A percentile compares a stretch with the other conserved stretches of the same genome.
phyloP scores from a whole-genome alignment of 2,329 filamentous ascomycete genomes.

The Alternaria longipes region DNA sequence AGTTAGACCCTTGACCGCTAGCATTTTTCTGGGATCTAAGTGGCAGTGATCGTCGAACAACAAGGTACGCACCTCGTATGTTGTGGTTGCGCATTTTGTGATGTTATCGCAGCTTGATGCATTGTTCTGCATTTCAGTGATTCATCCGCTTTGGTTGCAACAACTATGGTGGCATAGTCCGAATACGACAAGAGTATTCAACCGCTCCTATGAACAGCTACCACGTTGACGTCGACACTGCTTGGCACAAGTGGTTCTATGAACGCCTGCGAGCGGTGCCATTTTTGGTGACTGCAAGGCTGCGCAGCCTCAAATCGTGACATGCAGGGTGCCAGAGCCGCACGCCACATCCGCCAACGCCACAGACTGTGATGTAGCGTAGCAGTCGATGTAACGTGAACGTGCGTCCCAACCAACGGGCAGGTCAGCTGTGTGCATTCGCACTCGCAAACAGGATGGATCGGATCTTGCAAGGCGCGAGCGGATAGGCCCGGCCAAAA shows the following conservation, averaged over 20 bases:
- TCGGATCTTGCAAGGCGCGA: neutral
- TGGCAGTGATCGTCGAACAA: slow-evolving; percentile 6
- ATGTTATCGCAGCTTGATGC: neutral
- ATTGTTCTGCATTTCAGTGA: neutral
- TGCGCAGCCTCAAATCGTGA: slow-evolving; percentile 5
- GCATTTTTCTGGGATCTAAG: neutral
- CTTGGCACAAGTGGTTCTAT: neutral
- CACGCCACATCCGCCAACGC: slow-evolving; percentile 26
- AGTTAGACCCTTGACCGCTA: slow-evolving; percentile 1
- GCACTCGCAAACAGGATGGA: neutral
- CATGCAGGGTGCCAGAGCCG: slow-evolving; percentile 17
- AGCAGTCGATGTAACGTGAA: neutral
- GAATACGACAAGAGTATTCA: neutral
- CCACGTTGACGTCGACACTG: neutral
- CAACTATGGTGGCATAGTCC: neutral
- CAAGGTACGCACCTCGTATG: neutral
- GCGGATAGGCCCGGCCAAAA: neutral
- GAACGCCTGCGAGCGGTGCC: slow-evolving; percentile 2
- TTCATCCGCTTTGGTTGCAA: neutral
- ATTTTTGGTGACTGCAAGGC: slow-evolving; percentile 25
- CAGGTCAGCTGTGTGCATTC: neutral
- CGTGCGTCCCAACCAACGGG: neutral
- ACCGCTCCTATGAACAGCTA: neutral
- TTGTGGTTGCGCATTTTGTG: neutral
- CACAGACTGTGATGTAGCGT: neutral